Evolutionary conservation across 2,329 filamentous ascomycete species (phyloP).

Genomic region (Fonsecaea monophora): DNA sequence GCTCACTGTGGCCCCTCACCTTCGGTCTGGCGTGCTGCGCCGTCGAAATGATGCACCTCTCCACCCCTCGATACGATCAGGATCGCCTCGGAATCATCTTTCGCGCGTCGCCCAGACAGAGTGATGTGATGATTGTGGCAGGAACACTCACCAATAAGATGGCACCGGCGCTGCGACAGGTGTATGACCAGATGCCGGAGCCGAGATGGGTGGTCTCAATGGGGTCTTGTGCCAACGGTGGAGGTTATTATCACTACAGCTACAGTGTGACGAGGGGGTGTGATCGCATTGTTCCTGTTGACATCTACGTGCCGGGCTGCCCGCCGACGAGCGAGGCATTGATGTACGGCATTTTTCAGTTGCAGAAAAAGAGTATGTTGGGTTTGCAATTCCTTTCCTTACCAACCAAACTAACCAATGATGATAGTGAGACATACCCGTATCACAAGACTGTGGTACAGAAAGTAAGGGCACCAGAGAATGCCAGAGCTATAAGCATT

Average conservation of each 20-base stretch:
- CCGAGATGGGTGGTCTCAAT: slow-evolving; percentile 86
- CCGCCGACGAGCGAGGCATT: slow-evolving; percentile 61
- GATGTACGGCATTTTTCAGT: slow-evolving; percentile 71
- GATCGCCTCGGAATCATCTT: slow-evolving; percentile 90
- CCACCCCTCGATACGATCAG: slow-evolving; percentile 86
- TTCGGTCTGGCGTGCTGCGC: slow-evolving; percentile 89
- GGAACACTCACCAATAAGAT: slow-evolving; percentile 96
- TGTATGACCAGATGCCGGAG: slow-evolving; percentile 96
- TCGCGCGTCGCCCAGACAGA: slow-evolving; percentile 83
- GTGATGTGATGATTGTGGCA: slow-evolving; percentile 92
- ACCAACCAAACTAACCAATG: slow-evolving; percentile 15
- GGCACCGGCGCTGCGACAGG: slow-evolving; percentile 85
- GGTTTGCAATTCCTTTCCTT: background rate
- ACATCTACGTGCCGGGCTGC: slow-evolving; percentile 80
- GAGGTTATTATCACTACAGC: slow-evolving; percentile 86
- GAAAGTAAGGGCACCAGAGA: slow-evolving; percentile 46
- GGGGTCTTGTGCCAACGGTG: slow-evolving; percentile 84
- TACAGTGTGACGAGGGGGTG: slow-evolving; percentile 78
- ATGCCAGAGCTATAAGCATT: background rate
- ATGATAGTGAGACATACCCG: slow-evolving; percentile 52
- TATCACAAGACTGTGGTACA: slow-evolving; percentile 63
- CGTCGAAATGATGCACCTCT: slow-evolving; percentile 92
- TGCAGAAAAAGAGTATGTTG: slow-evolving; percentile 70
- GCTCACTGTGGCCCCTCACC: slow-evolving; percentile 86
- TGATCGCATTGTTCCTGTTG: slow-evolving; percentile 78